Conservation (phyloP, 2,329 filamentous ascomycete species). For the Trichoderma harzianum region DNA sequence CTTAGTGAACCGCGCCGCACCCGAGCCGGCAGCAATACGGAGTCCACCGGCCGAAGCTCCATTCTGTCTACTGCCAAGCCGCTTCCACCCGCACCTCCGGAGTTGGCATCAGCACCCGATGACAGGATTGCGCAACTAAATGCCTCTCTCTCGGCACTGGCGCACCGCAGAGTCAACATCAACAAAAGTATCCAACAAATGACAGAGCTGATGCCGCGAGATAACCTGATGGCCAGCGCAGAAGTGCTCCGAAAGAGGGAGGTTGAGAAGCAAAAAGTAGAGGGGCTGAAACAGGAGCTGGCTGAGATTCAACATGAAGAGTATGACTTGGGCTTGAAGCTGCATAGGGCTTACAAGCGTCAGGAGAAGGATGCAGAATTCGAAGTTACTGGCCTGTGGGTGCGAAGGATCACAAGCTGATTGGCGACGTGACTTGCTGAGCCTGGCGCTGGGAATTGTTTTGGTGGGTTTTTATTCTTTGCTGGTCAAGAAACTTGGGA, state of each 20-base stretch:
- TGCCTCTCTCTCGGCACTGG: conserved; percentile 61
- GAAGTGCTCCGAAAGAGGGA: conserved; percentile 58
- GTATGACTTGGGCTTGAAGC: conserved; percentile 72
- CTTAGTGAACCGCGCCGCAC: neutral
- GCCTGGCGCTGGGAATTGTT: neutral
- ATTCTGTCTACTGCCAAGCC: conserved; percentile 50
- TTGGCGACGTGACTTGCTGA: neutral
- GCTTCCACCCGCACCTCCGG: conserved; percentile 59
- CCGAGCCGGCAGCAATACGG: conserved; percentile 10
- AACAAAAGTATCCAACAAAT: conserved; percentile 71
- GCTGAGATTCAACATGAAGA: conserved; percentile 72
- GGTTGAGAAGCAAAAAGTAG: conserved; percentile 62
- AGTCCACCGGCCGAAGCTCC: conserved; percentile 28
- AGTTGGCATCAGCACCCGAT: conserved; percentile 47
- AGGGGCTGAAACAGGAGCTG: conserved; percentile 62
- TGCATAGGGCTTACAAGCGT: conserved; percentile 72
- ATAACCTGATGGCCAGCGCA: conserved; percentile 63
- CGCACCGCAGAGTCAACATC: conserved; percentile 67
- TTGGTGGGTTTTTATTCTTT: neutral
- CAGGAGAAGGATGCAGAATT: conserved; percentile 63
- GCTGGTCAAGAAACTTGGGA: neutral
- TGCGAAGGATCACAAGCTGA: conserved; percentile 69
- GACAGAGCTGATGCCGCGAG: conserved; percentile 71
- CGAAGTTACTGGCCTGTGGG: conserved; percentile 71
- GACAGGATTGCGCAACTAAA: conserved; percentile 66